Evolutionary conservation across 1,284 basidiomycete species (phyloP).

Genomic region (Schizophyllum commune): DNA sequence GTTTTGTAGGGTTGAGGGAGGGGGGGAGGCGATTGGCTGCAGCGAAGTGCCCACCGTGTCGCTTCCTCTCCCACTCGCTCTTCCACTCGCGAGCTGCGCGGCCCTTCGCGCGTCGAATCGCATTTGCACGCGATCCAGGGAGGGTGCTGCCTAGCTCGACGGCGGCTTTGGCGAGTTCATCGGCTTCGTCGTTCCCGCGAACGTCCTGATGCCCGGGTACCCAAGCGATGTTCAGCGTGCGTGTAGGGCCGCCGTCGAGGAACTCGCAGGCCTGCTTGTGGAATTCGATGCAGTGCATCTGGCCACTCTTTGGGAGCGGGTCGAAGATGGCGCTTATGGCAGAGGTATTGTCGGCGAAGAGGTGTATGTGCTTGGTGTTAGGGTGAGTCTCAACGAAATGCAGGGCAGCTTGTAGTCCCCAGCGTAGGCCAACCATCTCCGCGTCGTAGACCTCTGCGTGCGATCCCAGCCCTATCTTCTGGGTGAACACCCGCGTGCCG

Average conservation of each 20-base stretch:
- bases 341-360: not conserved
- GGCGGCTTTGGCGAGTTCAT: constrained; percentile 2
- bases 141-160: not conserved
- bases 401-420: not conserved
- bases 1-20: no score
- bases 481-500: constrained; percentile 6
- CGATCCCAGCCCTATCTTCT: constrained; percentile 15
- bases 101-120: constrained; percentile 4
- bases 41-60: no score
- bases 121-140: not conserved
- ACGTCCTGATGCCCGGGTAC: not conserved
- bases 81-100: no score
- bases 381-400: not conserved
- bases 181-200: constrained; percentile 1
- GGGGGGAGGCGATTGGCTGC: no score
- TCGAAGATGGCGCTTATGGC: not conserved
- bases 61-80: no score
- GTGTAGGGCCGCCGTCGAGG: no score
- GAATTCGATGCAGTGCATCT: no score
- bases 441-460: constrained; percentile 22
- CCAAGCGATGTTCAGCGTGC: no score
- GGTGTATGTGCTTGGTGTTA: no score
- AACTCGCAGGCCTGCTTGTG: no score
- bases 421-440: constrained; percentile 14
- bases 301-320: not conserved